Conservation (phyloP, 73 alveolate genomes). For the Paramecium octaurelia region DNA sequence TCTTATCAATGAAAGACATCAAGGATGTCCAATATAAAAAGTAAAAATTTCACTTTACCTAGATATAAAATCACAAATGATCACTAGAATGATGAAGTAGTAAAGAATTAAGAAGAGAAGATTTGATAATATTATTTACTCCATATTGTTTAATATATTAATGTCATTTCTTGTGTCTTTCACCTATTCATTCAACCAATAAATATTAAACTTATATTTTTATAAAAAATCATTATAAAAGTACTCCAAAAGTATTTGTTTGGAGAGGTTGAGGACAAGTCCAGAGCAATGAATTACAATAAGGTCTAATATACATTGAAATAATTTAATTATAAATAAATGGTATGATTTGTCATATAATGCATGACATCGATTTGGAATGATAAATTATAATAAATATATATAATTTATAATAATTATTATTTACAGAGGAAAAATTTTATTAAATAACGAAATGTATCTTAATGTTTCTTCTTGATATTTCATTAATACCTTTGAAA, state of each 20-base stretch:
- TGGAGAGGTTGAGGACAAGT: not conserved
- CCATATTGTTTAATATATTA: not conserved
- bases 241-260: not conserved
- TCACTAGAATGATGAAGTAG: not conserved
- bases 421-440: not conserved
- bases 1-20: constrained; percentile 37
- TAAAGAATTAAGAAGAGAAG: not conserved
- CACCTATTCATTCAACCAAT: not conserved
- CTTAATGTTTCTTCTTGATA: not conserved
- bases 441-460: not conserved
- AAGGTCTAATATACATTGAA: not conserved
- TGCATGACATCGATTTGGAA: not conserved
- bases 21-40: not conserved
- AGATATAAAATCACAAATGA: not conserved
- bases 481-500: not conserved
- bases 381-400: not conserved
- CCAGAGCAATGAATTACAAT: not conserved
- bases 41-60: not conserved
- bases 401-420: not conserved
- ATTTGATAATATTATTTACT: not conserved
- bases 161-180: not conserved
- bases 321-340: not conserved
- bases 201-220: not conserved
- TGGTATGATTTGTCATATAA: not conserved
- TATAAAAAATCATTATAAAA: constrained; percentile 5